Percentiles rank a stretch among this genome's conserved stretches.
Conservation (phyloP, 768 basidiomycete species). For the Royoungia palumana region DNA sequence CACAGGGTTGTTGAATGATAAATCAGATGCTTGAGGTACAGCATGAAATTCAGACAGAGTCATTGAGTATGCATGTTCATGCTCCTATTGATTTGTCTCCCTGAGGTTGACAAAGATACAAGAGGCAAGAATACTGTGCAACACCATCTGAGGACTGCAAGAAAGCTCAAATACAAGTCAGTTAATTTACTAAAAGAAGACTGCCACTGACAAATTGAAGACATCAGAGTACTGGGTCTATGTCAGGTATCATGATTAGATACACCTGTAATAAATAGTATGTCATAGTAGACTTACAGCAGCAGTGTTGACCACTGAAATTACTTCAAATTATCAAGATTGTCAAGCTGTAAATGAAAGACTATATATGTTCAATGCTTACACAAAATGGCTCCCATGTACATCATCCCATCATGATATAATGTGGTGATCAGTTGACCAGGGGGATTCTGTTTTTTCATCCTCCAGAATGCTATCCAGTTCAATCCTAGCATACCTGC, state of each 20-base stretch:
- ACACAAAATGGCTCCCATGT: slow-evolving; percentile 17
- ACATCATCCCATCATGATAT: slow-evolving; percentile 19
- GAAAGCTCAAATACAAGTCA: not conserved
- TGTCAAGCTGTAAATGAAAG: not conserved
- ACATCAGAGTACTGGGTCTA: slow-evolving; percentile 15
- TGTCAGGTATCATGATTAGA: not conserved
- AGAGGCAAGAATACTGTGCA: slow-evolving; percentile 25
- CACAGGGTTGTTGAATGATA: not conserved
- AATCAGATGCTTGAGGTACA: not conserved
- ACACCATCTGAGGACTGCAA: slow-evolving; percentile 18
- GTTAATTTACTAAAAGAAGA: not conserved
- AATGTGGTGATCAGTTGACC: slow-evolving; percentile 9
- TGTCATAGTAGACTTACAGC: slow-evolving; percentile 3
- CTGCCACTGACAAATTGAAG: slow-evolving; percentile 19
- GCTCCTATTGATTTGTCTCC: slow-evolving; percentile 12
- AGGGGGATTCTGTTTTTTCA: slow-evolving; percentile 9
- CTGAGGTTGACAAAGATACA: slow-evolving; percentile 24
- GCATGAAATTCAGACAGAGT: slow-evolving; percentile 14
- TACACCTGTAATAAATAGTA: too few species aligned
- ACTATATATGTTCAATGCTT: not conserved
- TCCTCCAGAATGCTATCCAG: slow-evolving; percentile 14
- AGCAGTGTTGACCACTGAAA: slow-evolving; percentile 16
- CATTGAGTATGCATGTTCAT: not conserved
- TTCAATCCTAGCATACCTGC: slow-evolving; percentile 19
- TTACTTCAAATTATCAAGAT: slow-evolving; percentile 7